These are phyloP conservation scores for Chamaecyparis obtusa DNA, from an alignment of 75 land plant species.

Conservation along the genomic window DNA sequence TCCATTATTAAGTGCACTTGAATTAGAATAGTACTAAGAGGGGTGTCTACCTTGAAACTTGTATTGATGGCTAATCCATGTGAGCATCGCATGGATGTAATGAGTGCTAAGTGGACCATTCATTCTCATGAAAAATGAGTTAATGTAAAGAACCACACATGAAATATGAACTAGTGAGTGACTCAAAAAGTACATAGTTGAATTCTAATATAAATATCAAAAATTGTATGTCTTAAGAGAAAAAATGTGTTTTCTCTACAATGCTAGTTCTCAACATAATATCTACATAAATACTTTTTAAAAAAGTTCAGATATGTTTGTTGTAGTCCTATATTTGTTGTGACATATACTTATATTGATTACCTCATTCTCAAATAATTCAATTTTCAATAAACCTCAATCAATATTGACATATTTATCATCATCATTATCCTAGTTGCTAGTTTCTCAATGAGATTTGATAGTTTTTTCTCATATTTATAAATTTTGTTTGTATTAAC, in stretches of 20 bases:
- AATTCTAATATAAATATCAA: no score
- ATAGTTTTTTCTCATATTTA: background rate
- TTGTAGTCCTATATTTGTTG: conserved; percentile 43
- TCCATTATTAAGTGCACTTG: no score
- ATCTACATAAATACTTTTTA: conserved; percentile 31
- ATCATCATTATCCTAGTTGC: conserved; percentile 49
- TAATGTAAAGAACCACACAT: no score
- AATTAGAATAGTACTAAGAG: no score
- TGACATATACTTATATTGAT: conserved; percentile 41
- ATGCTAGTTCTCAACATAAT: conserved; percentile 22
- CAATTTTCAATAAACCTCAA: conserved; percentile 21
- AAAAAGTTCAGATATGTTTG: conserved; percentile 41
- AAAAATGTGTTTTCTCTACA: background rate
- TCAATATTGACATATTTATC: conserved; percentile 41
- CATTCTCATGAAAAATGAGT: no score
- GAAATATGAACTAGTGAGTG: no score
- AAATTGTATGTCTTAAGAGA: background rate
- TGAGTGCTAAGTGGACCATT: no score
- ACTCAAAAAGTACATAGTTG: no score
- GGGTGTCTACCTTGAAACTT: no score
- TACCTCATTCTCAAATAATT: conserved; percentile 18
- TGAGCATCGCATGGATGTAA: no score
- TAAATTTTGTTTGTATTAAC: no score
- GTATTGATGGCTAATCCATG: no score
- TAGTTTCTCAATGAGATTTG: conserved; percentile 45